Conservation (phyloP, 1,284 basidiomycete genomes). For the Marasmius sp. region DNA sequence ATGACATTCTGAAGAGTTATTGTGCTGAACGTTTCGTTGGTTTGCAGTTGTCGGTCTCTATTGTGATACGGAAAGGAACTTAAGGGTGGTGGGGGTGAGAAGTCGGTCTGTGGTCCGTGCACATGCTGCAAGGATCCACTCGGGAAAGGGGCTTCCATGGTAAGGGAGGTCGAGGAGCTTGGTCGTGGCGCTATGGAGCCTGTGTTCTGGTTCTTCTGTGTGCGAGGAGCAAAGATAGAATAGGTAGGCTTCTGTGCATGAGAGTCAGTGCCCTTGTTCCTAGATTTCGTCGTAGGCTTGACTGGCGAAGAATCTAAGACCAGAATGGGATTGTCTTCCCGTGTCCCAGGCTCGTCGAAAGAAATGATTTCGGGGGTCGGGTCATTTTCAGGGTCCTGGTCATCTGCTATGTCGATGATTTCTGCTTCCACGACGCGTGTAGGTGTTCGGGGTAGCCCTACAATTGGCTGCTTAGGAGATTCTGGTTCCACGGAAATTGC, state of each 20-base stretch:
- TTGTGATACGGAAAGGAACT: conserved; percentile 20
- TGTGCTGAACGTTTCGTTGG: background rate
- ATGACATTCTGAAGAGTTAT: conserved; percentile 1
- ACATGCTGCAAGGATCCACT: conserved; percentile 58
- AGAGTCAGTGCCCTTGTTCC: conserved; percentile 5
- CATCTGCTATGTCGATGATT: background rate
- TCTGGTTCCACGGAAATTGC: background rate
- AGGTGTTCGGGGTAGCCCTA: background rate
- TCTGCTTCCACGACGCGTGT: background rate
- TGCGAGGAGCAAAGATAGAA: conserved; percentile 31
- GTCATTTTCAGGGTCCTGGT: background rate
- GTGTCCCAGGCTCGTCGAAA: conserved; percentile 1
- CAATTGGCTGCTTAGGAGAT: background rate
- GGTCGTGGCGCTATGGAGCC: background rate
- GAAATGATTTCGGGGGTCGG: background rate
- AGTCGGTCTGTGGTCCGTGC: conserved; percentile 48
- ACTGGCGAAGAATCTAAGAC: conserved; percentile 40
- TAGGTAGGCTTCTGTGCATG: conserved; percentile 18
- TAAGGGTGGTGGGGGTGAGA: conserved; percentile 9
- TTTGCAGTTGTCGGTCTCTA: background rate
- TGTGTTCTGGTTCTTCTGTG: background rate
- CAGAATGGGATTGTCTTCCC: conserved; percentile 39
- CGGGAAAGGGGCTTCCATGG: conserved; percentile 46
- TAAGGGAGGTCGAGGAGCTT: conserved; percentile 27
- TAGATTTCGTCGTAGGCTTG: conserved; percentile 22